Conservation (phyloP, 495 filamentous ascomycete species). For the Trichoderma virens region DNA sequence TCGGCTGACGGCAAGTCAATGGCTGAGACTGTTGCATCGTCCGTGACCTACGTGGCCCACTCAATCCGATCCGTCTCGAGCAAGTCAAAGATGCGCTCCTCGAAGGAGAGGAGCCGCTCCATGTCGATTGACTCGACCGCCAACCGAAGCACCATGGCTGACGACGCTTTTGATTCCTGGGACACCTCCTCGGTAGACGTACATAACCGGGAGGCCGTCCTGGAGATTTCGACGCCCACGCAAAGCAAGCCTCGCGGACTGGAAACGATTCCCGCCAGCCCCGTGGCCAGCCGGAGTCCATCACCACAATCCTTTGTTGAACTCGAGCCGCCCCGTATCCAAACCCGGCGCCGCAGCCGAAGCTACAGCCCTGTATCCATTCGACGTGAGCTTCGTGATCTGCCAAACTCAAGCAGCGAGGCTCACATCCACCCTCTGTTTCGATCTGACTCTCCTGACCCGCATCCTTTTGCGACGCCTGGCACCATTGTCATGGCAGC, state of each 20-base stretch:
- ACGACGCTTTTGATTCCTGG: slow-evolving; percentile 62
- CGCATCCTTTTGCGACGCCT: slow-evolving; percentile 57
- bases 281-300: slow-evolving; percentile 39
- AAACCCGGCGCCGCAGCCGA: slow-evolving; percentile 30
- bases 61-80: slow-evolving; percentile 43
- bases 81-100: slow-evolving; percentile 13
- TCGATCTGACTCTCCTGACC: slow-evolving; percentile 62
- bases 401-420: slow-evolving; percentile 41
- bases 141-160: slow-evolving; percentile 22
- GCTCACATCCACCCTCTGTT: slow-evolving; percentile 82
- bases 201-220: slow-evolving; percentile 46
- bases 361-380: slow-evolving; percentile 36
- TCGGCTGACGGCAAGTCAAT: neutral
- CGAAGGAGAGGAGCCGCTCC: slow-evolving; percentile 24
- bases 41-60: slow-evolving; percentile 46
- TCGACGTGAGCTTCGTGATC: slow-evolving; percentile 3
- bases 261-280: slow-evolving; percentile 56
- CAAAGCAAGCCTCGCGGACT: slow-evolving; percentile 33
- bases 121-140: slow-evolving; percentile 29
- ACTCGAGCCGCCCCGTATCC: slow-evolving; percentile 28
- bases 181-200: slow-evolving; percentile 57
- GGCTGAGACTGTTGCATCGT: slow-evolving; percentile 42
- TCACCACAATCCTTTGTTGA: slow-evolving; percentile 40
- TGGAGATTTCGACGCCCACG: slow-evolving; percentile 37
- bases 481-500: slow-evolving; percentile 66